Percentiles rank a stretch among this genome's conserved stretches.
Conservation (phyloP, 2,329 filamentous ascomycete species). For the Talaromyces islandicus region DNA sequence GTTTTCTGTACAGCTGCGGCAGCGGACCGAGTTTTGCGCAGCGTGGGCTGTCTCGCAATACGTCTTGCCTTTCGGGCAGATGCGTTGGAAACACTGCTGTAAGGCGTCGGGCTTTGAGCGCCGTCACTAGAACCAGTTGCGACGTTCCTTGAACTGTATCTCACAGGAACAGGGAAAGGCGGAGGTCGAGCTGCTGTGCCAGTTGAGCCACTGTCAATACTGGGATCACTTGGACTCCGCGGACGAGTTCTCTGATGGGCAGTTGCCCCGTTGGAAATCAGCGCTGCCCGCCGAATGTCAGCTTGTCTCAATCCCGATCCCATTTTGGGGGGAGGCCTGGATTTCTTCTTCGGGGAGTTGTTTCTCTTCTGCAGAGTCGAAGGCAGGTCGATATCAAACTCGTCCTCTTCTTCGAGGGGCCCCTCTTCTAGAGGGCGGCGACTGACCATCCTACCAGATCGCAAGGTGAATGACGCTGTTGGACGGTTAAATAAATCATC, state of each 20-base stretch:
- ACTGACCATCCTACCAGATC: slow-evolving; percentile 37
- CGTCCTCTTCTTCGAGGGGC: slow-evolving; percentile 31
- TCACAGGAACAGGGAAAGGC: slow-evolving; percentile 85
- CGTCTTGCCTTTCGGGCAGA: slow-evolving; percentile 50
- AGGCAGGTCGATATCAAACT: slow-evolving; percentile 21
- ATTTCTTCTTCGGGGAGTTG: slow-evolving; percentile 12
- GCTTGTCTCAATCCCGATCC: slow-evolving; percentile 45
- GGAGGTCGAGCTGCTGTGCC: slow-evolving; percentile 41
- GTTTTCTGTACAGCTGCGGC: slow-evolving; percentile 62
- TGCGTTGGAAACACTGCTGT: slow-evolving; percentile 48
- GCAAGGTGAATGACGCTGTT: slow-evolving; percentile 38
- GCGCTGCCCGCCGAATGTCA: slow-evolving; percentile 68
- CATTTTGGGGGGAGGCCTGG: slow-evolving; percentile 34
- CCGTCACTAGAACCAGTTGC: slow-evolving; percentile 67
- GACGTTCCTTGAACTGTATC: slow-evolving; percentile 77
- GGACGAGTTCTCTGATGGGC: slow-evolving; percentile 61
- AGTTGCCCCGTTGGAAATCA: slow-evolving; percentile 73
- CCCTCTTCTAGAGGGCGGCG: slow-evolving; percentile 27
- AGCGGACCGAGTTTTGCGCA: slow-evolving; percentile 81
- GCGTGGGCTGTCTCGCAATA: slow-evolving; percentile 54
- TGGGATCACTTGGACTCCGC: slow-evolving; percentile 42
- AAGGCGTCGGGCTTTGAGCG: slow-evolving; percentile 67
- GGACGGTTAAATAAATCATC: slow-evolving; percentile 41
- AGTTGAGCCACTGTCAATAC: slow-evolving; percentile 34
- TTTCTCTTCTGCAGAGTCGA: slow-evolving; percentile 13